Evolutionary conservation across 2,329 filamentous ascomycete genomes (phyloP).

Genomic region (Penicillium vulpinum): DNA sequence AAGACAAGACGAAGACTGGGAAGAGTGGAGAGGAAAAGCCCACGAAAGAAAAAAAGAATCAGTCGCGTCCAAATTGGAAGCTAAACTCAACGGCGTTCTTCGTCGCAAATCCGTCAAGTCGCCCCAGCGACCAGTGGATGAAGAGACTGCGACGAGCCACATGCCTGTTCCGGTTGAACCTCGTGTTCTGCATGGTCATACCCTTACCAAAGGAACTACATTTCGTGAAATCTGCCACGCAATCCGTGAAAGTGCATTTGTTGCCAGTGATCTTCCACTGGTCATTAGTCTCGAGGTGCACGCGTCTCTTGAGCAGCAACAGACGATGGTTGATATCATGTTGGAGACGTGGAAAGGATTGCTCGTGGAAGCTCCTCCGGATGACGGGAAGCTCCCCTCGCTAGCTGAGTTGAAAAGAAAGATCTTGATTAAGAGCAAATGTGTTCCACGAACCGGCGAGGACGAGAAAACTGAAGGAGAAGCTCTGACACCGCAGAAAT

Average conservation of each 20-base stretch:
- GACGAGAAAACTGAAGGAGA: constrained; percentile 27
- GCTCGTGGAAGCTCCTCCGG: constrained; percentile 64
- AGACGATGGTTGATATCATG: constrained; percentile 93
- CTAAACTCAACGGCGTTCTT: constrained; percentile 23
- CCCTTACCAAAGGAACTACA: constrained; percentile 78
- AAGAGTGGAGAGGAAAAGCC: constrained; percentile 14
- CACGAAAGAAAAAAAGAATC: constrained; percentile 11
- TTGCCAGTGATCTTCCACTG: constrained; percentile 72
- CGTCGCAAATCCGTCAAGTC: constrained; percentile 20
- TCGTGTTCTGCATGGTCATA: constrained; percentile 82
- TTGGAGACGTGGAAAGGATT: constrained; percentile 77
- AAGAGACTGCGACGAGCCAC: constrained; percentile 4
- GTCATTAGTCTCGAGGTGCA: constrained; percentile 94
- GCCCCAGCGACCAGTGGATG: background rate
- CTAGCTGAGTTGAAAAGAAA: constrained; percentile 73
- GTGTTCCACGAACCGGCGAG: constrained; percentile 50
- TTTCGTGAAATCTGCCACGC: constrained; percentile 85
- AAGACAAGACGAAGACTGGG: constrained; percentile 15
- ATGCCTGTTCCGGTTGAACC: constrained; percentile 60
- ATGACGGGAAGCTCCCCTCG: constrained; percentile 58
- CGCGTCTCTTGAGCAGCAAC: constrained; percentile 76
- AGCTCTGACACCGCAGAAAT: constrained; percentile 5
- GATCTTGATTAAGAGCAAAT: constrained; percentile 82
- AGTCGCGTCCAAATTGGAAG: constrained; percentile 26
- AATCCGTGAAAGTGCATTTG: constrained; percentile 76